These are phyloP conservation scores for Brassica incana DNA, from an alignment of 345 rosid genomes.

Conservation along the genomic window DNA sequence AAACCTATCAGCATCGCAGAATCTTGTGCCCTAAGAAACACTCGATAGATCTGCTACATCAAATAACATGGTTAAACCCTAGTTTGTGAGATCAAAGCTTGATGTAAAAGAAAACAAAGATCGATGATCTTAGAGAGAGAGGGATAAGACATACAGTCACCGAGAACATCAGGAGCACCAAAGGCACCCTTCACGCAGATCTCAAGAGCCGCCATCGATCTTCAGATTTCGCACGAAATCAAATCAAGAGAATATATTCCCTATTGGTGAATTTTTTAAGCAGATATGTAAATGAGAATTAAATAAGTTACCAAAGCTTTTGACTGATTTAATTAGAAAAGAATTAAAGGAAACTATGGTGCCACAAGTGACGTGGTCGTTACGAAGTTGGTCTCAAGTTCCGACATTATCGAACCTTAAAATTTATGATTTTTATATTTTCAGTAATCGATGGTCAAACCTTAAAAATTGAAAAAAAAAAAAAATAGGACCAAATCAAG, in stretches of 20 bases:
- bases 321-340: neutral
- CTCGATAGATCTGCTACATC: neutral
- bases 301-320: neutral
- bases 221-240: neutral
- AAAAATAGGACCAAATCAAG: too few relatives aligned
- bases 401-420: too few relatives aligned
- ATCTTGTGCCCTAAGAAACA: neutral
- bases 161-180: constrained; percentile 64
- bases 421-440: too few relatives aligned
- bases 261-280: constrained; percentile 9
- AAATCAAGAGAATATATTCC: neutral
- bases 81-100: neutral
- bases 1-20: neutral
- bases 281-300: neutral
- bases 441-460: too few relatives aligned
- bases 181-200: constrained; percentile 80
- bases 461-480: too few relatives aligned
- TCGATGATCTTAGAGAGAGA: neutral
- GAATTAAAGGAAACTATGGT: too few relatives aligned
- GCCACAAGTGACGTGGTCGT: too few relatives aligned
- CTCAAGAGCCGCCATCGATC: constrained; percentile 70
- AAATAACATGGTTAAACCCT: neutral
- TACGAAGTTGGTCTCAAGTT: too few relatives aligned
- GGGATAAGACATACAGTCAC: constrained; percentile 59
- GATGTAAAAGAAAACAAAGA: neutral